phyloP scores from a whole-genome alignment of 169 alveolate species.

The Cryptosporidium meleagridis region DNA sequence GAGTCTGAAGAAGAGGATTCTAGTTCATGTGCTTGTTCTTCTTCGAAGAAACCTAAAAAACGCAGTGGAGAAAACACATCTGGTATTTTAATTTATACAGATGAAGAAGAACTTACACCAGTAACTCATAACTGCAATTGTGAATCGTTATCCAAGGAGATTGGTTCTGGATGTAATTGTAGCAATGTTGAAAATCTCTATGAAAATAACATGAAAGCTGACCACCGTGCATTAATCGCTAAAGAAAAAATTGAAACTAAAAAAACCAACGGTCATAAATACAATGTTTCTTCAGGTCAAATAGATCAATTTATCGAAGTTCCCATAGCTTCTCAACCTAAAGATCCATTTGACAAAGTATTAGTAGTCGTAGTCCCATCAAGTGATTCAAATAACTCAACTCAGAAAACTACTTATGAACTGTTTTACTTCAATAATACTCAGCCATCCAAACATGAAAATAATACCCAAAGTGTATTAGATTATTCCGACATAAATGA shows the following conservation, averaged over 20 bases:
- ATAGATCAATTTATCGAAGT: background rate
- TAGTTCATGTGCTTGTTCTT: background rate
- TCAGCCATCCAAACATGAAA: background rate
- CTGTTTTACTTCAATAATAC: background rate
- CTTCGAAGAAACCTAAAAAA: background rate
- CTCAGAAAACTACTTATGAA: background rate
- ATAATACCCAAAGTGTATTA: background rate
- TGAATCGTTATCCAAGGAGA: constrained; percentile 5
- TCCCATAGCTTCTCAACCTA: background rate
- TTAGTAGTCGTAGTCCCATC: background rate
- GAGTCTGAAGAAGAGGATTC: too few species aligned
- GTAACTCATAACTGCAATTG: constrained; percentile 19
- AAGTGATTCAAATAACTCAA: background rate
- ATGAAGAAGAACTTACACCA: background rate
- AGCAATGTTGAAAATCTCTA: constrained; percentile 14
- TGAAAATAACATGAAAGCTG: background rate
- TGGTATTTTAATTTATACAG: background rate
- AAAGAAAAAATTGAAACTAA: background rate
- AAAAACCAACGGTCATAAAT: background rate
- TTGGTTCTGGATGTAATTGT: constrained; percentile 25
- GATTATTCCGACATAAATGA: background rate
- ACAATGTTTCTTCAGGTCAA: background rate
- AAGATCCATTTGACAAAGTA: background rate
- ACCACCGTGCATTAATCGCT: background rate
- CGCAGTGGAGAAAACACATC: background rate